These are phyloP conservation scores for Haberlea rhodopensis DNA, from an alignment of 257 asterid species.

Conservation along the genomic window DNA sequence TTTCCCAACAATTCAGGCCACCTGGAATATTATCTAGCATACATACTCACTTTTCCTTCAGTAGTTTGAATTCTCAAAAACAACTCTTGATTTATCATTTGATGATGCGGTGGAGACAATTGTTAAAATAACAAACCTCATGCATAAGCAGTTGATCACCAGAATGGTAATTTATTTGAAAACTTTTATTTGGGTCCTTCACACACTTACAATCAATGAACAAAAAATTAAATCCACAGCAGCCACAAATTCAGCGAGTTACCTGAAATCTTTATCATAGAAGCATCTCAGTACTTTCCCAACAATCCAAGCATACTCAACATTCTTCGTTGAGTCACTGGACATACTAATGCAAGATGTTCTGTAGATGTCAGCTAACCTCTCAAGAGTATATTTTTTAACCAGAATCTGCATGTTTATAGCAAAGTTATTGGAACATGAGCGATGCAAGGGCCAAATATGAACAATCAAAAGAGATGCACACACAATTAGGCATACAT, in stretches of 20 bases:
- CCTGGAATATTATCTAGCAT: conserved; percentile 11
- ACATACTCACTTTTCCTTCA: conserved; percentile 17
- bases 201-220: conserved; percentile 15
- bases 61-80: no score
- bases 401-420: conserved; percentile 66
- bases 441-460: conserved; percentile 21
- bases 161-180: conserved; percentile 8
- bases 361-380: conserved; percentile 82
- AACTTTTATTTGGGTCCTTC: conserved; percentile 13
- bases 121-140: conserved; percentile 18
- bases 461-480: conserved; percentile 18
- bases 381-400: conserved; percentile 84
- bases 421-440: conserved; percentile 27
- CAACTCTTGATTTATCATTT: conserved; percentile 9
- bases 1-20: conserved; percentile 11
- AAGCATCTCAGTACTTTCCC: conserved; percentile 90
- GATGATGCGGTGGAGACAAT: conserved; percentile 14
- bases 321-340: conserved; percentile 36
- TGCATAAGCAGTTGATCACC: background rate
- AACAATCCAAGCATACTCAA: conserved; percentile 82
- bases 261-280: conserved; percentile 99
- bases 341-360: conserved; percentile 55
- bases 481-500: conserved; percentile 30
- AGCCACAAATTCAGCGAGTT: conserved; percentile 27
- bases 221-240: conserved; percentile 10